Evolutionary conservation across 352 stramenopile species (phyloP).

Genomic region (Phytophthora citrophthora): DNA sequence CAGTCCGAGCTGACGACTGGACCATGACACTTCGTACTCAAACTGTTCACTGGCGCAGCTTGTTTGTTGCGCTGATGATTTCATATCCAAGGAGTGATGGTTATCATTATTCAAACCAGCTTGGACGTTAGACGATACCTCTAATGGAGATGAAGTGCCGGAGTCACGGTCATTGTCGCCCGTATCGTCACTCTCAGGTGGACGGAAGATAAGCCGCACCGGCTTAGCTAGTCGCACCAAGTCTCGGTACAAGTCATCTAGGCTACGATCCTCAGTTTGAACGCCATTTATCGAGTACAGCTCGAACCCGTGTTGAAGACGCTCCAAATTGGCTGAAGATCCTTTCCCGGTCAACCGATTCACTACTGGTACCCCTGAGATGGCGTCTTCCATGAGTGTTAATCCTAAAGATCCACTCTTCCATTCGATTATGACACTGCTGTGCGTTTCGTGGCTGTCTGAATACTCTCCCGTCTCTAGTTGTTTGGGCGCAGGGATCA

Average conservation of each 20-base stretch:
- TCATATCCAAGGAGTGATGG: background rate
- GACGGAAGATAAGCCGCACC: constrained; percentile 54
- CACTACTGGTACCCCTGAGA: constrained; percentile 56
- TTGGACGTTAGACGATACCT: background rate
- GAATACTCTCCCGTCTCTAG: constrained; percentile 1
- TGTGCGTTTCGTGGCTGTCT: background rate
- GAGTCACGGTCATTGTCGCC: constrained; percentile 25
- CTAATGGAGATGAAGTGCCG: constrained; percentile 2
- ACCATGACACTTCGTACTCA: constrained; percentile 45
- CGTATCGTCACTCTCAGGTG: constrained; percentile 15
- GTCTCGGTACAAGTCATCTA: constrained; percentile 45
- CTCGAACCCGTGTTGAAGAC: constrained; percentile 48
- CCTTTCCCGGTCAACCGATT: constrained; percentile 79
- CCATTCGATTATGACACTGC: constrained; percentile 61
- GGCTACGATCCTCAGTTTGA: constrained; percentile 25
- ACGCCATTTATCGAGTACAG: constrained; percentile 62
- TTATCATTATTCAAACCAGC: constrained; percentile 15
- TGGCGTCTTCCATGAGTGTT: constrained; percentile 57
- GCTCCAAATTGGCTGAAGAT: constrained; percentile 41
- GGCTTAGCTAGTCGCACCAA: constrained; percentile 53
- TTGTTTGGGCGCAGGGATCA: constrained; percentile 18
- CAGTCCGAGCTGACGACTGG: constrained; percentile 29
- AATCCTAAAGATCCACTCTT: constrained; percentile 50
- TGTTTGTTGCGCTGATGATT: constrained; percentile 15
- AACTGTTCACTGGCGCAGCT: constrained; percentile 5